Evolutionary conservation across 176 grass and related monocot species (phyloP).

Genomic region (Coix lacrymajobi): DNA sequence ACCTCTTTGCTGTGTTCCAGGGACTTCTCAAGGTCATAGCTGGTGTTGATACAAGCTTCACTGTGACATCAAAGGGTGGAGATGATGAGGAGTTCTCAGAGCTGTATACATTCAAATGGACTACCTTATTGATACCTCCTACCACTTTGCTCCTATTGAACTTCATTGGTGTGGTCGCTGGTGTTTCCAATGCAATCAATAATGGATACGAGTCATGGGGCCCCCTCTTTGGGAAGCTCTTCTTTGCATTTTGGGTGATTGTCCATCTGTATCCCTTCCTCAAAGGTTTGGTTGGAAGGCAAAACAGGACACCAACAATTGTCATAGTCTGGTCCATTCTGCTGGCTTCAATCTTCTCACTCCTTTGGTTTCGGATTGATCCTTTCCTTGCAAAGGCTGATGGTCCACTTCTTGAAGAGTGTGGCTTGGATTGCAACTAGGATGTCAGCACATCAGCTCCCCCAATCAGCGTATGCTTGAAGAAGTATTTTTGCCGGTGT

Average conservation of each 20-base stretch:
- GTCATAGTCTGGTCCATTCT: conserved; percentile 78
- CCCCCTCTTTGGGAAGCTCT: conserved; percentile 64
- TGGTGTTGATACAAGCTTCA: conserved; percentile 69
- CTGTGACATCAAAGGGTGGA: conserved; percentile 69
- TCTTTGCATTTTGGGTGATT: conserved; percentile 80
- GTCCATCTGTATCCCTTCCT: conserved; percentile 79
- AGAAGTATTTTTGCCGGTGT: conserved; percentile 37
- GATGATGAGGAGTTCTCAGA: conserved; percentile 71
- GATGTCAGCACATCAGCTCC: conserved; percentile 25
- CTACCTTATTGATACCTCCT: conserved; percentile 71
- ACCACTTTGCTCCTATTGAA: conserved; percentile 60
- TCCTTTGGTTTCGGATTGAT: conserved; percentile 63
- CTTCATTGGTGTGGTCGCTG: conserved; percentile 64
- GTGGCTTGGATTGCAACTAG: conserved; percentile 51
- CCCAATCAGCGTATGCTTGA: conserved; percentile 5
- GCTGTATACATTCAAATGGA: conserved; percentile 76
- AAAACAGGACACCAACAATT: conserved; percentile 73
- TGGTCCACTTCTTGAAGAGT: conserved; percentile 43
- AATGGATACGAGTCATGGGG: conserved; percentile 81
- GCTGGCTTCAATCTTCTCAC: conserved; percentile 65
- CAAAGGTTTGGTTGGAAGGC: conserved; percentile 72
- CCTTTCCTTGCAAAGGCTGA: conserved; percentile 54
- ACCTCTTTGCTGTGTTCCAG: conserved; percentile 72
- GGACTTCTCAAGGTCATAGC: conserved; percentile 71
- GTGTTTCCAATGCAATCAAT: conserved; percentile 65